Conservation (phyloP, 2,329 filamentous ascomycete species). For the Cladosporium sp. region DNA sequence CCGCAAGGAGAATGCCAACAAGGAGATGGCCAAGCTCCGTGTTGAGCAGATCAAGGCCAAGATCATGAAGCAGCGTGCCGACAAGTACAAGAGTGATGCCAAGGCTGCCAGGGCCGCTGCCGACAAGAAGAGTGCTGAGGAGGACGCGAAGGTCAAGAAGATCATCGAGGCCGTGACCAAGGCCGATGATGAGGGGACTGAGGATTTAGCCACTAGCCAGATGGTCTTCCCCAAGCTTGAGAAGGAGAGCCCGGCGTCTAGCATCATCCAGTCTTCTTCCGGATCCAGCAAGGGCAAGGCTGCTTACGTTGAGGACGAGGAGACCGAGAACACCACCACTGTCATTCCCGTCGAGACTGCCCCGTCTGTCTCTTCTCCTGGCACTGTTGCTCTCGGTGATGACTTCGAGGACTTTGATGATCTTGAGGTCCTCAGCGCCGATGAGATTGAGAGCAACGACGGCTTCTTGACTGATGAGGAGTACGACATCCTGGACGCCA, state of each 20-base stretch:
- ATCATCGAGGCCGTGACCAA: constrained; percentile 31
- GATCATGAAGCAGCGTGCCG: constrained; percentile 35
- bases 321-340: constrained; percentile 47
- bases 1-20: constrained; percentile 24
- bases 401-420: constrained; percentile 55
- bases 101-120: constrained; percentile 32
- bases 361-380: constrained; percentile 28
- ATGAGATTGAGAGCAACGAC: constrained; percentile 63
- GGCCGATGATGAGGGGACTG: constrained; percentile 38
- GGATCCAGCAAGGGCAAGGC: constrained; percentile 49
- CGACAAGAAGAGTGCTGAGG: constrained; percentile 34
- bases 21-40: constrained; percentile 36
- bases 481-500: constrained; percentile 95
- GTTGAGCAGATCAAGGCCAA: constrained; percentile 38
- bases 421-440: constrained; percentile 47
- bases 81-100: constrained; percentile 30
- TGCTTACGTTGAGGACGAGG: constrained; percentile 60
- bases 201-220: constrained; percentile 55
- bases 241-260: constrained; percentile 84
- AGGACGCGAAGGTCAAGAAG: constrained; percentile 34
- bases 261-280: constrained; percentile 63
- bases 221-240: constrained; percentile 98
- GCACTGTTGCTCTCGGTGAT: constrained; percentile 23
- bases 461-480: constrained; percentile 96
- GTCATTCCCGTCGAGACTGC: constrained; percentile 37